phyloP scores from a whole-genome alignment of 1,139 yeast genomes.

The Hyphopichia khmerensis region DNA sequence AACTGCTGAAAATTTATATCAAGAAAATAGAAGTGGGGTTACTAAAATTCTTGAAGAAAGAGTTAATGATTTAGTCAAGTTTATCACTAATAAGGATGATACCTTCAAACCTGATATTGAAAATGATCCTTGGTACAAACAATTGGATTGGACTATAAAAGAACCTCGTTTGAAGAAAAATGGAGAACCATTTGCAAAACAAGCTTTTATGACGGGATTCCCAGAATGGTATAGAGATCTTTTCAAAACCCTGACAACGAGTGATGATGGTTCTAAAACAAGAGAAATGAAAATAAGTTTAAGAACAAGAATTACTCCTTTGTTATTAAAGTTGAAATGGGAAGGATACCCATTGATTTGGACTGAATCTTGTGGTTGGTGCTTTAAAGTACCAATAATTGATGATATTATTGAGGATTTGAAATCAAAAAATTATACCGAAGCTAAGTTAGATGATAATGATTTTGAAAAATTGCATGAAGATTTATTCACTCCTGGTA shows the following conservation, averaged over 20 bases:
- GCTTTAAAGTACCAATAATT: constrained; percentile 59
- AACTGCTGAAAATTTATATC: constrained; percentile 68
- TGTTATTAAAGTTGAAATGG: constrained; percentile 79
- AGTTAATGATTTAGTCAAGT: constrained; percentile 57
- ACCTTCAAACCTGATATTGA: constrained; percentile 28
- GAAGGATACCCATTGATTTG: constrained; percentile 80
- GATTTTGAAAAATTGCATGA: constrained; percentile 20
- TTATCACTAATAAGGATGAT: constrained; percentile 26
- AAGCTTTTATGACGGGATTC: constrained; percentile 78
- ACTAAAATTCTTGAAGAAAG: constrained; percentile 57
- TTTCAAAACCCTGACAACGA: constrained; percentile 44
- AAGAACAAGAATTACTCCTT: constrained; percentile 73
- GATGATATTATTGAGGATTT: constrained; percentile 39
- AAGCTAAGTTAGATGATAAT: constrained; percentile 34
- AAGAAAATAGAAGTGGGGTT: constrained; percentile 56
- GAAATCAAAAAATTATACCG: constrained; percentile 52
- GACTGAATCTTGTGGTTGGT: constrained; percentile 85
- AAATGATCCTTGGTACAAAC: constrained; percentile 84
- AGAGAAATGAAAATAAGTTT: constrained; percentile 59
- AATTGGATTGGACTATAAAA: constrained; percentile 80
- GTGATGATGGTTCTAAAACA: constrained; percentile 22
- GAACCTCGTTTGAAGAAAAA: constrained; percentile 64
- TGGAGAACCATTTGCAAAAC: constrained; percentile 75
- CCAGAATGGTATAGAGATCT: constrained; percentile 93
- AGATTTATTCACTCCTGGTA: constrained; percentile 22